These are phyloP conservation scores for Nigrograna mackinnonii DNA, from an alignment of 2,329 filamentous ascomycete species.

Conservation along the genomic window DNA sequence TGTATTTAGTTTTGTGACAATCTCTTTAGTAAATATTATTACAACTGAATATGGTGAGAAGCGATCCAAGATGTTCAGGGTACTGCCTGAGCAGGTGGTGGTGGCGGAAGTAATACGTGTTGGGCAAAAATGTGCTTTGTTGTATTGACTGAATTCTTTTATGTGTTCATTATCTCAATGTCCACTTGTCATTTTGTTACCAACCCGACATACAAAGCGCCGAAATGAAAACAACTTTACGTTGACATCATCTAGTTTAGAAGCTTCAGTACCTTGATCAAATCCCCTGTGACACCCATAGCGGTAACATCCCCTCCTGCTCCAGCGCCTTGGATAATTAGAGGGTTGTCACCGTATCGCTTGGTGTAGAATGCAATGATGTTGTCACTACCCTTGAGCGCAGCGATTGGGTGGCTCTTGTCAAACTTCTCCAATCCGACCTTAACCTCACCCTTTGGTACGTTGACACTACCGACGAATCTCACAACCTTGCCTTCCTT, in stretches of 20 bases:
- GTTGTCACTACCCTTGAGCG: constrained; percentile 96
- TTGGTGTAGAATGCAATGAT: constrained; percentile 99
- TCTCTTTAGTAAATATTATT: too few species aligned
- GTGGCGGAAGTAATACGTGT: constrained; percentile 40
- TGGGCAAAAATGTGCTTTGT: not conserved
- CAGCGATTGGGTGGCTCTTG: constrained; percentile 85
- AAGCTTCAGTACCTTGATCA: constrained; percentile 84
- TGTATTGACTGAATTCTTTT: not conserved
- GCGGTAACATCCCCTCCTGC: constrained; percentile 95
- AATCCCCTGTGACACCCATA: constrained; percentile 94
- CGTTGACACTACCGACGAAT: constrained; percentile 92
- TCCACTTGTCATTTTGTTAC: not conserved
- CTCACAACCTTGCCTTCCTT: constrained; percentile 88
- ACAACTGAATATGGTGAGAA: too few species aligned
- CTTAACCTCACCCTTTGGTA: constrained; percentile 78
- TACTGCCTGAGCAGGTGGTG: constrained; percentile 46
- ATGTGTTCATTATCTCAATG: not conserved
- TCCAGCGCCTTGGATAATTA: constrained; percentile 93
- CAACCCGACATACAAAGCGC: not conserved
- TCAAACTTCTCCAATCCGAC: constrained; percentile 88
- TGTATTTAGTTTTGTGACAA: too few species aligned
- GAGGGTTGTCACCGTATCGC: constrained; percentile 85
- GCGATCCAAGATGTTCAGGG: not conserved
- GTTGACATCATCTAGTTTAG: too few species aligned
- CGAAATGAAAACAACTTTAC: too few species aligned